A percentile compares a stretch with the other conserved stretches of the same genome.
These are phyloP conservation scores for Helotiales sp. DNA, from an alignment of 2,329 filamentous ascomycete genomes.

Conservation along the genomic window DNA sequence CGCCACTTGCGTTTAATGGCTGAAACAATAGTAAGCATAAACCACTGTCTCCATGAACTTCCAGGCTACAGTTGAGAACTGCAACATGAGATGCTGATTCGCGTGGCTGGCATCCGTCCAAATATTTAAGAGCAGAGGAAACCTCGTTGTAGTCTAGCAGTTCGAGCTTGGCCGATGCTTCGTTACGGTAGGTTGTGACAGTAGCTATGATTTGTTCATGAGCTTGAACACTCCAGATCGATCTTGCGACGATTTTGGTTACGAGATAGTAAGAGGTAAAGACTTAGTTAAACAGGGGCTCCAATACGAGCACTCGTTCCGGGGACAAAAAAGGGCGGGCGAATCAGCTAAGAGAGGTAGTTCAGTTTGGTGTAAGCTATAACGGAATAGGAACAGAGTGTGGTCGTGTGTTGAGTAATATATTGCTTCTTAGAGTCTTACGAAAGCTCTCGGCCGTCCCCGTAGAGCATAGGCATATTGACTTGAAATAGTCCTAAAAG, in stretches of 20 bases:
- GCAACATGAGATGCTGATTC: not conserved
- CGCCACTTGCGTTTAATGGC: too few species aligned
- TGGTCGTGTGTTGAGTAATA: constrained; percentile 33
- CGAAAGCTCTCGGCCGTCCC: constrained; percentile 40
- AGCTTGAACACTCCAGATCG: constrained; percentile 9
- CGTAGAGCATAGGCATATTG: constrained; percentile 40
- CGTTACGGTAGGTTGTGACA: constrained; percentile 16
- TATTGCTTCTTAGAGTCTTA: constrained; percentile 45
- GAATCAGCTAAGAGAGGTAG: constrained; percentile 21
- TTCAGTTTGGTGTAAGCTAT: constrained; percentile 7
- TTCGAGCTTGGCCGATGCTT: constrained; percentile 14
- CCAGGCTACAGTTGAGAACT: not conserved
- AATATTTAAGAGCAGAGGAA: not conserved
- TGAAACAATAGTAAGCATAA: too few species aligned
- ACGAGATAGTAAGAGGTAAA: constrained; percentile 4
- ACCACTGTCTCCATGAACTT: too few species aligned
- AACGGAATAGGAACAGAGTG: constrained; percentile 31
- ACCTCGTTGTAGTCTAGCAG: constrained; percentile 17
- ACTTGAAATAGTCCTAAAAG: constrained; percentile 51
- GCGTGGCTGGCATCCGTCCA: not conserved
- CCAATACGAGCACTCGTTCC: not conserved
- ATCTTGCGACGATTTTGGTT: constrained; percentile 6
- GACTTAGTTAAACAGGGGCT: not conserved
- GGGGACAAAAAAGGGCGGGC: constrained; percentile 18
- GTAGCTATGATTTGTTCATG: constrained; percentile 27